Percentiles rank a stretch among this genome's conserved stretches.
Conservation (phyloP, 75 land plant species). For the Sequoiadendron giganteum region DNA sequence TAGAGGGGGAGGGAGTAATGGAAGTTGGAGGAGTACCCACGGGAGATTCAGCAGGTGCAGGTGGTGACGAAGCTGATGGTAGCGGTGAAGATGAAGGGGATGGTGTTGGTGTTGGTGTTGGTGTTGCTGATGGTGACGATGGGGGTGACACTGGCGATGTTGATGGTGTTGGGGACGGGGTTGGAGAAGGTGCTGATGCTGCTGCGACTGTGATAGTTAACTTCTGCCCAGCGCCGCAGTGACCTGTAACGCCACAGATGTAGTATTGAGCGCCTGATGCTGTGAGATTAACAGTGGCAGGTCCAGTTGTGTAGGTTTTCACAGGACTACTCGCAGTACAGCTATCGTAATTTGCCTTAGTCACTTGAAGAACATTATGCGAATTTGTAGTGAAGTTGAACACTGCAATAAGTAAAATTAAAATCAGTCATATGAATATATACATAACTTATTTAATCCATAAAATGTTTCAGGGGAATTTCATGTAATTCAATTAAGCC, state of each 20-base stretch:
- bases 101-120: not conserved
- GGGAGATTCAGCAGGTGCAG: not conserved
- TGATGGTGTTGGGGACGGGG: not conserved
- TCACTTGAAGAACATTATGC: conserved; percentile 23
- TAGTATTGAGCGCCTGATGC: conserved; percentile 11
- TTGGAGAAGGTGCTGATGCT: not conserved
- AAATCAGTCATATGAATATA: not conserved
- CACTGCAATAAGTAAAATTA: conserved; percentile 16
- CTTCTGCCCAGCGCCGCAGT: conserved; percentile 30
- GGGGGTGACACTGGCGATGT: not conserved
- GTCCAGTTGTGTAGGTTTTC: not conserved
- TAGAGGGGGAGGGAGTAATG: not conserved
- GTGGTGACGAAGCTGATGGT: not conserved
- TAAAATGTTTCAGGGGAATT: not conserved
- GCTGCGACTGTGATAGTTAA: conserved; percentile 12
- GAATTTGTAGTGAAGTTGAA: conserved; percentile 19
- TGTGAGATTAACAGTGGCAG: conserved; percentile 9
- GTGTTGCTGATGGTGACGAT: not conserved
- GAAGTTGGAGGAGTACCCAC: not conserved
- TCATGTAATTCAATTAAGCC: too few relatives aligned
- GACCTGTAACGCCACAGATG: conserved; percentile 13
- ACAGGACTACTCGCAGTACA: conserved; percentile 17
- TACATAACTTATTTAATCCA: not conserved
- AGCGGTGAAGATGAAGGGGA: not conserved
- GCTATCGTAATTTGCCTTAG: conserved; percentile 6